Conservation (phyloP, 2,329 filamentous ascomycete species). For the Phialophora verrucosa region DNA sequence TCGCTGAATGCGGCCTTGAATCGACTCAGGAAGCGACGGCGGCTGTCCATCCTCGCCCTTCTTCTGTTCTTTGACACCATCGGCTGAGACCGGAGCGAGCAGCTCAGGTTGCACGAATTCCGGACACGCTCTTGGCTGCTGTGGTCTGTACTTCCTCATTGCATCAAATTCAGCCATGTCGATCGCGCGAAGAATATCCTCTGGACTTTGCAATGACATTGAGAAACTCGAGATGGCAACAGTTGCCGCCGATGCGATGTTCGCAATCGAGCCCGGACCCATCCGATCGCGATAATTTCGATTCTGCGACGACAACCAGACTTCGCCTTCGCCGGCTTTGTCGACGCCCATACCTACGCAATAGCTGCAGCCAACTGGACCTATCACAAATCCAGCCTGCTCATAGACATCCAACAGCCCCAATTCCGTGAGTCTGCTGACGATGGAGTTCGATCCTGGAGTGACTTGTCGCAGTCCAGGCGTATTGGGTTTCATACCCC, state of each 20-base stretch:
- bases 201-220: slow-evolving; percentile 31
- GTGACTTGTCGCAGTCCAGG: slow-evolving; percentile 49
- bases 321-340: slow-evolving; percentile 49
- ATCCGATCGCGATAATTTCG: slow-evolving; percentile 55
- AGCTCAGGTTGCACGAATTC: slow-evolving; percentile 7
- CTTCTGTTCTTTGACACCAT: neutral
- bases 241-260: slow-evolving; percentile 18
- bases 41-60: neutral
- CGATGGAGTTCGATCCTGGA: slow-evolving; percentile 50
- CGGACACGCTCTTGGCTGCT: neutral
- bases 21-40: slow-evolving; percentile 18
- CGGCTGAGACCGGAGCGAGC: neutral
- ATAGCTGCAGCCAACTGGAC: slow-evolving; percentile 53
- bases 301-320: slow-evolving; percentile 55
- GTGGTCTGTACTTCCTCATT: slow-evolving; percentile 9
- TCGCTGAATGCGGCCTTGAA: slow-evolving; percentile 18
- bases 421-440: slow-evolving; percentile 44
- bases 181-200: slow-evolving; percentile 20
- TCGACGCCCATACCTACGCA: slow-evolving; percentile 55
- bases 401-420: slow-evolving; percentile 49
- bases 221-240: slow-evolving; percentile 20
- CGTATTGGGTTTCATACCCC: slow-evolving; percentile 42
- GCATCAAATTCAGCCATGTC: slow-evolving; percentile 37
- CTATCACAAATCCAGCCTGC: slow-evolving; percentile 50
- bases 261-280: slow-evolving; percentile 44